Evolutionary conservation across 2,329 filamentous ascomycete species (phyloP).

Genomic region (Trichoderma sp.): DNA sequence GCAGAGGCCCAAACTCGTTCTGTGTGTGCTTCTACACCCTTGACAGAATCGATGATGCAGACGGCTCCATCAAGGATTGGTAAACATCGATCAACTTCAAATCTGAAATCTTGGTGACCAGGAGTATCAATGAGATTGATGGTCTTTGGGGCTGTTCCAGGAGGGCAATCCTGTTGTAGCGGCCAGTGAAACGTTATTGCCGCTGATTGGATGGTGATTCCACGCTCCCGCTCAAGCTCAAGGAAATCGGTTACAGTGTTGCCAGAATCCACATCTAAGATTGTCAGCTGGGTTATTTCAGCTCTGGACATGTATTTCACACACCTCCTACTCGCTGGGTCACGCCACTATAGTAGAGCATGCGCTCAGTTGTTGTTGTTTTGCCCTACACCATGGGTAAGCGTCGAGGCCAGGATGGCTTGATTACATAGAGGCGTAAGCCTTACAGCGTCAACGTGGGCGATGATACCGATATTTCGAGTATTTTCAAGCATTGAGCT

Average conservation of each 20-base stretch:
- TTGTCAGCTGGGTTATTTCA: not conserved
- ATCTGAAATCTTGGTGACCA: slow-evolving; percentile 95
- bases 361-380: slow-evolving; percentile 97
- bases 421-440: not conserved
- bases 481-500: slow-evolving; percentile 50
- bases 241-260: slow-evolving; percentile 97
- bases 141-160: slow-evolving; percentile 54
- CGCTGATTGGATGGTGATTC: slow-evolving; percentile 96
- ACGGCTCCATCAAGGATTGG: slow-evolving; percentile 85
- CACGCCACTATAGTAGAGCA: slow-evolving; percentile 94
- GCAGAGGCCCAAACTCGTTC: slow-evolving; percentile 95
- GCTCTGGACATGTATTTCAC: slow-evolving; percentile 24
- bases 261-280: slow-evolving; percentile 82
- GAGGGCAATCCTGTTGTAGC: slow-evolving; percentile 47
- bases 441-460: slow-evolving; percentile 86
- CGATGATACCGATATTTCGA: slow-evolving; percentile 96
- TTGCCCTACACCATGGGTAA: slow-evolving; percentile 60
- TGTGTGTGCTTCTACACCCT: slow-evolving; percentile 93
- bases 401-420: not conserved
- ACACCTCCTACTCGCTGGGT: slow-evolving; percentile 76
- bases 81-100: slow-evolving; percentile 89
- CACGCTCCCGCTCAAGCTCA: slow-evolving; percentile 83
- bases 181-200: slow-evolving; percentile 97
- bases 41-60: slow-evolving; percentile 90
- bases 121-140: slow-evolving; percentile 96